Base-by-base conservation (phyloP, 2,329 filamentous ascomycete genomes). In the Fusarium solani-melongenae region DNA sequence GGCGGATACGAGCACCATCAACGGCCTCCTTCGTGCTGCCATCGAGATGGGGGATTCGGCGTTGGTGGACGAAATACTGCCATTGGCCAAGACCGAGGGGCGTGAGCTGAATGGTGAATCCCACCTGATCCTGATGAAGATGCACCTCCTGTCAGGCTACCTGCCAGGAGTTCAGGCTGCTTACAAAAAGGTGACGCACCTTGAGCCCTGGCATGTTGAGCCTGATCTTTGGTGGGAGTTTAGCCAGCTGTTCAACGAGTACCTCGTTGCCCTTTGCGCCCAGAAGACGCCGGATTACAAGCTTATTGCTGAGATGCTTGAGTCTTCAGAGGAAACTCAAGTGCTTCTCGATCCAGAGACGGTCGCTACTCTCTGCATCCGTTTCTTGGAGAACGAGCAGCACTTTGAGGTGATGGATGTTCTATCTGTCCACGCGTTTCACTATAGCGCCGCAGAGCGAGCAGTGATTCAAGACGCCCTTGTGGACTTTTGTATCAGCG, bases 331-430 rank as follows among this genome's bases (percentile, higher is more conserved):
- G 66, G 90, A 94, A 77, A 90, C 91, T 12, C 87, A 91, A 63
- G 89, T 90, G 9, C 88, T 88, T 1, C 87, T 98, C 15, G 92
- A 93, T 38, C 90, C 95, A 0, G 88, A 91, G 49, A 97, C 95
- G 0, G 89, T 96, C 1, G 90, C 92, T 8, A 88, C 90, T 0
- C 86, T 98, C n/a, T 93, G 92, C 68, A 86, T 92, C 51, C 86
- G 93, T 46, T 93, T 97, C 74, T 87, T 98, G 12, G 88, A 90
- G 69, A 91, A 92, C 44, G 92, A 94, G 77, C 93, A 97, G 79
- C 88, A 91, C 49, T 90, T 92, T 72, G 94, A 97, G 70, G 91
- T 94, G 6, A 92, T 94, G 70, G 94, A 97, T 79, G 88, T 97
- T 0, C 88, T 98, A 17, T 94, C 95, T 27, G 88, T 92, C 6